phyloP scores from a whole-genome alignment of 176 grass and related monocot species.

The Rhynchospora breviuscula region DNA sequence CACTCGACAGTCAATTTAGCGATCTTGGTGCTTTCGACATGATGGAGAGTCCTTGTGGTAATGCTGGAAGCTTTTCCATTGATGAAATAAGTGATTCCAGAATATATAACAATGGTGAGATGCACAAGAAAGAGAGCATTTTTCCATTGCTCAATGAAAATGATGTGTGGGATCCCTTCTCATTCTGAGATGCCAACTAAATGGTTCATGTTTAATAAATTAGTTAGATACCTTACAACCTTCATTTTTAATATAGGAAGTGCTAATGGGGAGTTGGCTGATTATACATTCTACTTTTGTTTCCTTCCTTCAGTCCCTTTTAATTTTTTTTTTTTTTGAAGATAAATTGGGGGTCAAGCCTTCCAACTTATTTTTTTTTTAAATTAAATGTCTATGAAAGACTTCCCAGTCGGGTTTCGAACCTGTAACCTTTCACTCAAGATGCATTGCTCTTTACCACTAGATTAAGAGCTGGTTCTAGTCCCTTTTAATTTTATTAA shows the following conservation, averaged over 20 bases:
- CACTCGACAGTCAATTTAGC: background rate
- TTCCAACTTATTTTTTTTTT: no score
- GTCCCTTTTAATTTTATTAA: background rate
- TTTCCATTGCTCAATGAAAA: background rate
- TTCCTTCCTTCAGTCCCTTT: background rate
- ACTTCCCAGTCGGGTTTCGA: no score
- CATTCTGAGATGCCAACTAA: background rate
- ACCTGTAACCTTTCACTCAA: no score
- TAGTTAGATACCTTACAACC: background rate
- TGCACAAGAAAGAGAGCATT: background rate
- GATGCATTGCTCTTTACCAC: no score
- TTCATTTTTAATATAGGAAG: background rate
- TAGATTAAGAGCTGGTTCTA: no score
- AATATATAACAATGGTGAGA: background rate
- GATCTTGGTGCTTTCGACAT: background rate
- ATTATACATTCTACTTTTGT: background rate
- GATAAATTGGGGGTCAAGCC: no score
- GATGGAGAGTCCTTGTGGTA: background rate
- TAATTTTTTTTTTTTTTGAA: no score
- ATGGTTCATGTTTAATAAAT: background rate
- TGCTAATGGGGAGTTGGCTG: background rate
- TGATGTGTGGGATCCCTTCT: constrained; percentile 19
- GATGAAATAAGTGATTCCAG: background rate
- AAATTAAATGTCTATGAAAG: no score
- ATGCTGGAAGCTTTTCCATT: background rate